These are phyloP conservation scores for Inga laurina DNA, from an alignment of 306 rosid genomes.

Conservation along the genomic window DNA sequence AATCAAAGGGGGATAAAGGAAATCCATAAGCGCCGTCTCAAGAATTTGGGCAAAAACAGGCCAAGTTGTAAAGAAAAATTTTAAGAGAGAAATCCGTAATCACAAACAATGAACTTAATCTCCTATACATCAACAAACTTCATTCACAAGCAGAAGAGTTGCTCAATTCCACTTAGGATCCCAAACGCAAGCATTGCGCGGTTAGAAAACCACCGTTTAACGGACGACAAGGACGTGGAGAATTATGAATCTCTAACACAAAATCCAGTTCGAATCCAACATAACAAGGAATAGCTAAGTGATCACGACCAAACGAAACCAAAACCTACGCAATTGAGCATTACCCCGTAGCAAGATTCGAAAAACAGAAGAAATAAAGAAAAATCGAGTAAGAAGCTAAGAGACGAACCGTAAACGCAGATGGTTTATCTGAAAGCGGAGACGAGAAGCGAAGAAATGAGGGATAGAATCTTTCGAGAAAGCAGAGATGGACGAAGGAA, in stretches of 20 bases:
- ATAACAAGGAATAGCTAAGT: constrained; percentile 21
- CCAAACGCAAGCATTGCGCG: neutral
- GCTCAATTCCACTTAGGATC: neutral
- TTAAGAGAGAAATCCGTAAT: neutral
- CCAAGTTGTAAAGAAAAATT: neutral
- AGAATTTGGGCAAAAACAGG: constrained; percentile 20
- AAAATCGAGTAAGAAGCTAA: neutral
- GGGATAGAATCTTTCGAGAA: neutral
- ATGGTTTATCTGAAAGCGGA: constrained; percentile 36
- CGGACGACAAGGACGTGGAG: neutral
- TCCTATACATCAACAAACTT: neutral
- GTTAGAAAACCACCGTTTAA: neutral
- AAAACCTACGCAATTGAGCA: constrained; percentile 21
- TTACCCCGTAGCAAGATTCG: neutral
- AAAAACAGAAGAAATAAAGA: neutral
- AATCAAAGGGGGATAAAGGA: neutral
- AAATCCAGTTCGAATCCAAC: constrained; percentile 34
- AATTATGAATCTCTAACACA: constrained; percentile 3
- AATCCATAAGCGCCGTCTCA: neutral
- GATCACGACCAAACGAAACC: neutral
- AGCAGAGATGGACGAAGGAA: neutral
- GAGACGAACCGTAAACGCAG: neutral
- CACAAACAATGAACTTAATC: neutral
- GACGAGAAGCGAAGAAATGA: constrained; percentile 26
- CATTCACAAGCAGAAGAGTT: neutral